phyloP scores from a whole-genome alignment of 106 monocot genomes.

The Iris macrosiphon region DNA sequence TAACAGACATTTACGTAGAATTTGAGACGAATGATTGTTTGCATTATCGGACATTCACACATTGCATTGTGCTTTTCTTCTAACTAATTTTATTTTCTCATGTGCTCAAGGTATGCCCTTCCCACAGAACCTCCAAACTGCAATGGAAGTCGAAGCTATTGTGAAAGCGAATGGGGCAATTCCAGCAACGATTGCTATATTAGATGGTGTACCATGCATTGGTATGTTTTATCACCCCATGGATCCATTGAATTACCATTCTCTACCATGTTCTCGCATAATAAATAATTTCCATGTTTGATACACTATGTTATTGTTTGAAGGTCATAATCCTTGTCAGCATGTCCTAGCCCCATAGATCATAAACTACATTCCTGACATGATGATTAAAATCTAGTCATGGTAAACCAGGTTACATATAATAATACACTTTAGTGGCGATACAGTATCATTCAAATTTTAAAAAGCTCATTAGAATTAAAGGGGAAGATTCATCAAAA shows the following conservation, averaged over 20 bases:
- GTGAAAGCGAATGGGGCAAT: conserved; percentile 72
- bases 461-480: no score
- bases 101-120: conserved; percentile 78
- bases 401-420: no score
- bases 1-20: not conserved
- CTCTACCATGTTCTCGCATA: no score
- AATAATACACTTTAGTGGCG: no score
- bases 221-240: conserved; percentile 29
- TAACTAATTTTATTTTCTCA: not conserved
- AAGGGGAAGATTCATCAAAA: no score
- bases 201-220: conserved; percentile 78
- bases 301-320: no score
- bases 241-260: not conserved
- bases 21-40: not conserved
- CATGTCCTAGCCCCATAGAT: no score
- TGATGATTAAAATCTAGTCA: no score
- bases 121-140: conserved; percentile 82
- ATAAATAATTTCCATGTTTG: not conserved
- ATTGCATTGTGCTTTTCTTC: not conserved
- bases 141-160: conserved; percentile 81
- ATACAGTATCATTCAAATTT: no score
- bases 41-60: not conserved
- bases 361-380: no score
- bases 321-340: no score
- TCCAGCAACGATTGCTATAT: conserved; percentile 95